These are phyloP conservation scores for Crithidia acanthocephali DNA, from an alignment of 208 protist genomes.

Conservation along the genomic window DNA sequence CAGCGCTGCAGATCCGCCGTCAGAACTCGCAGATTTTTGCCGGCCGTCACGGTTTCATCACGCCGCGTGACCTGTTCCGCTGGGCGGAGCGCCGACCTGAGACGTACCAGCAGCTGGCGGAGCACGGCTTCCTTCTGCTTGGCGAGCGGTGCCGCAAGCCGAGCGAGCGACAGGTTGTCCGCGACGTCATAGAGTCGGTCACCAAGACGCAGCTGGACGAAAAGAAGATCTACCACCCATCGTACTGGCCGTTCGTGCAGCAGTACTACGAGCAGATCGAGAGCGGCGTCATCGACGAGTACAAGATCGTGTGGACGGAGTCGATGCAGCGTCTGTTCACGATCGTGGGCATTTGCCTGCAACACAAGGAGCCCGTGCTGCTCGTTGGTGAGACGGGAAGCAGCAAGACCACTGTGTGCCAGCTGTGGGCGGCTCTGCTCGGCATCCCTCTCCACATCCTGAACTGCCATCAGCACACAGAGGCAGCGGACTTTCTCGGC, in stretches of 20 bases:
- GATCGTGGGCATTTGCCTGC: conserved; percentile 95
- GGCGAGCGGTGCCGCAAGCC: conserved; percentile 96
- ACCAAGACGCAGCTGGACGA: conserved; percentile 80
- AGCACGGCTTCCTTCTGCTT: conserved; percentile 98
- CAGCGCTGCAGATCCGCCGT: conserved; percentile 94
- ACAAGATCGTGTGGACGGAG: conserved; percentile 97
- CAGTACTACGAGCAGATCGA: conserved; percentile 72
- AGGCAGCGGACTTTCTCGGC: conserved; percentile 99
- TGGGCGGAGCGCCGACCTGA: conserved; percentile 96
- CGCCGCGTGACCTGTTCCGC: conserved; percentile 99
- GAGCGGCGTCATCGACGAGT: conserved; percentile 74
- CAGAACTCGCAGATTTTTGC: conserved; percentile 98
- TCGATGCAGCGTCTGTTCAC: conserved; percentile 97
- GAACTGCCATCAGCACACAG: conserved; percentile 99
- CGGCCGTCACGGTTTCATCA: conserved; percentile 99
- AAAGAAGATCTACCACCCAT: conserved; percentile 65
- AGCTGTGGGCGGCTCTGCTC: conserved; percentile 94
- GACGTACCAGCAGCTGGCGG: conserved; percentile 95
- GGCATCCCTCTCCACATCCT: conserved; percentile 94
- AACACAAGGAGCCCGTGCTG: conserved; percentile 96
- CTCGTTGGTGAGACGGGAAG: conserved; percentile 99
- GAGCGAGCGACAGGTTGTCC: conserved; percentile 96
- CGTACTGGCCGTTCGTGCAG: conserved; percentile 86
- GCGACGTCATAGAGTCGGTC: conserved; percentile 89
- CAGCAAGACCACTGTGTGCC: conserved; percentile 99